Conservation (phyloP, 805 yeast genomes). For the Ascoidea rubescens region DNA sequence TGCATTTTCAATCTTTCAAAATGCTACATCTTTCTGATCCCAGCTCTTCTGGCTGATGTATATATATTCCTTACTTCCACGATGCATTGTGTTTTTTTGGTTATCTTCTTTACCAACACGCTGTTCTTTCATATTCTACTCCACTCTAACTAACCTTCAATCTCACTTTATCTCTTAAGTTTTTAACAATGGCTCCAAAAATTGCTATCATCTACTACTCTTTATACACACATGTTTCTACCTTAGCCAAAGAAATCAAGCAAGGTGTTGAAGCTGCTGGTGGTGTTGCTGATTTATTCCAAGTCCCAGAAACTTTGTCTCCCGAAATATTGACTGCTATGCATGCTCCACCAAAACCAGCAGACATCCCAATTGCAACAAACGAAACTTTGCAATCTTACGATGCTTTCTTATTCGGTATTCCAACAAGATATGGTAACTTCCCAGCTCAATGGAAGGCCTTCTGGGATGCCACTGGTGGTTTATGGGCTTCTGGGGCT, state of each 20-base stretch:
- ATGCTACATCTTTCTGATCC: too few relatives aligned
- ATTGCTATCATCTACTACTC: slow-evolving; percentile 46
- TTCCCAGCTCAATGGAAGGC: slow-evolving; percentile 67
- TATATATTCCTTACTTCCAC: too few relatives aligned
- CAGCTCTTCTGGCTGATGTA: too few relatives aligned
- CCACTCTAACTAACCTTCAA: slow-evolving; percentile 1
- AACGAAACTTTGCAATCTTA: slow-evolving; percentile 41
- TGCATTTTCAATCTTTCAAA: too few relatives aligned
- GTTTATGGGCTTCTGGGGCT: slow-evolving; percentile 65
- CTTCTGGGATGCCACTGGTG: slow-evolving; percentile 70
- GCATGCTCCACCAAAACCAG: slow-evolving; percentile 54
- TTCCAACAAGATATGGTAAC: slow-evolving; percentile 79
- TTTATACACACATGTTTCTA: slow-evolving; percentile 60
- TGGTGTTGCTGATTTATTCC: slow-evolving; percentile 51
- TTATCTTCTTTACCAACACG: background rate
- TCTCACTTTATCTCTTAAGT: slow-evolving; percentile 15
- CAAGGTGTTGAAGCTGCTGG: slow-evolving; percentile 64
- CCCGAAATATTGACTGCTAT: slow-evolving; percentile 39
- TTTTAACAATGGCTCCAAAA: background rate
- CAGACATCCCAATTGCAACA: slow-evolving; percentile 46
- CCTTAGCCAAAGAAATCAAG: slow-evolving; percentile 52
- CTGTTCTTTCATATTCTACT: background rate
- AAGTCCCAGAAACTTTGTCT: slow-evolving; percentile 64
- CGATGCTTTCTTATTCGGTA: slow-evolving; percentile 76
- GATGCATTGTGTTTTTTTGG: background rate